phyloP scores from a whole-genome alignment of 331 rosid genomes.

The Saraca asoca region DNA sequence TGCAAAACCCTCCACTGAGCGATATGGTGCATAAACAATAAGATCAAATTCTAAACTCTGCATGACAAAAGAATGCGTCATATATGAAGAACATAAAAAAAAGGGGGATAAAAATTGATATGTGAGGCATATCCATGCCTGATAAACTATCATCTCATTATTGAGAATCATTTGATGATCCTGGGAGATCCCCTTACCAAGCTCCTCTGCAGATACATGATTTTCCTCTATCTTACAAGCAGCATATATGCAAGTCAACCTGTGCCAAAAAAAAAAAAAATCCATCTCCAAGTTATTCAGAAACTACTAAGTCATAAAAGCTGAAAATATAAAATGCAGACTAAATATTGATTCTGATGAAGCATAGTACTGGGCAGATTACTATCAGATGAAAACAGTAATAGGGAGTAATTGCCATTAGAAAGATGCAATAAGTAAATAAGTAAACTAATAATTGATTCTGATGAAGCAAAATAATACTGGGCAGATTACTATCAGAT shows the following conservation, averaged over 20 bases:
- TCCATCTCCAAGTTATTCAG: constrained; percentile 16
- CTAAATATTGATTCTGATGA: constrained; percentile 10
- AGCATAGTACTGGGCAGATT: background rate
- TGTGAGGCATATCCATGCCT: constrained; percentile 79
- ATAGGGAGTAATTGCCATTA: background rate
- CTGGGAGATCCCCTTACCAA: constrained; percentile 97
- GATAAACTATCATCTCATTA: constrained; percentile 96
- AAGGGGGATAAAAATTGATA: constrained; percentile 28
- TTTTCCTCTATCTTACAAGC: constrained; percentile 99
- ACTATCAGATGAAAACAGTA: constrained; percentile 14
- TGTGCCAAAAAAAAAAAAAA: constrained; percentile 37
- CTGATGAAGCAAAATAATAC: background rate
- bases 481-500: constrained; percentile 12
- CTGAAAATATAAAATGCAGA: background rate
- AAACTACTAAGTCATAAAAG: constrained; percentile 9
- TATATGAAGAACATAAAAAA: background rate
- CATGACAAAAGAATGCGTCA: constrained; percentile 39
- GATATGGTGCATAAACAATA: constrained; percentile 89
- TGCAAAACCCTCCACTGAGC: constrained; percentile 75
- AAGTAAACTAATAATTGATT: constrained; percentile 10
- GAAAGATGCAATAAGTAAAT: constrained; percentile 1
- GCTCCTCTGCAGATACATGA: constrained; percentile 99
- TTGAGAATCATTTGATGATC: constrained; percentile 99
- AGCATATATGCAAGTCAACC: constrained; percentile 97
- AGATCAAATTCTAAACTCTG: constrained; percentile 96